Base-by-base conservation (phyloP, 345 rosid species). In the Citrus reticulata region DNA sequence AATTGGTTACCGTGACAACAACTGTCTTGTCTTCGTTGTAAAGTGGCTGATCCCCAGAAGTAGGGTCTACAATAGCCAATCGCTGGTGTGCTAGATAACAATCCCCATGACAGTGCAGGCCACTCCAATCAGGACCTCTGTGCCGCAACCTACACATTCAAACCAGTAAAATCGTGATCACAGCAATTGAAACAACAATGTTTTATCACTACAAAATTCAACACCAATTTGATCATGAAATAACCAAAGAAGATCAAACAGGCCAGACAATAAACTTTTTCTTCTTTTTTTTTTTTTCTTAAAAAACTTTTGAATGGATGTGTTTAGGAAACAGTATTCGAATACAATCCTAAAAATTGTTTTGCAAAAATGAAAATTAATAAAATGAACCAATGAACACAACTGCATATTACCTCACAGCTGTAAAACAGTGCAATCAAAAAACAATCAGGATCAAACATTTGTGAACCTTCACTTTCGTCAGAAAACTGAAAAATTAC, bases 101-200 rank as follows among this genome's bases (percentile, higher is more conserved):
- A 76, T 88, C 88, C 27, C 76, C 92, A 75, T 84, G 83, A 81
- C 91, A 91, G 82, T 90, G 91, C 72, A 93, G 73, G 1, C 97
- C 97, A 30, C 97, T 91, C 97, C 97, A 93, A 29, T 93, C 97
- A 46, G 97, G 97, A 73, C 95, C 97, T 86, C 97, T 83, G 78
- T 93, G 97, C 51, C 85, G 85, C 91, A 93, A 78, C 70, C 97
- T 91, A 27, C 79, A 80, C 49, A 81, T 42, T 51, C 79, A 68
- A 74, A 51, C 57, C 34, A 25, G 37, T 35, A 35, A 55, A 55
- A 54, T 76, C 4, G 25, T 25, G 68, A 64, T 32, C 29, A 72
- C 62, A 14, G 51, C 24, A 29, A 6, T 24, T 49, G 32, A 72
- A 37, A 30, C 63, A 46, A 7, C 25, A 19, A 17, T 39, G 22